phyloP scores from a whole-genome alignment of 2,329 filamentous ascomycete genomes.

The Stylonectria norvegica region DNA sequence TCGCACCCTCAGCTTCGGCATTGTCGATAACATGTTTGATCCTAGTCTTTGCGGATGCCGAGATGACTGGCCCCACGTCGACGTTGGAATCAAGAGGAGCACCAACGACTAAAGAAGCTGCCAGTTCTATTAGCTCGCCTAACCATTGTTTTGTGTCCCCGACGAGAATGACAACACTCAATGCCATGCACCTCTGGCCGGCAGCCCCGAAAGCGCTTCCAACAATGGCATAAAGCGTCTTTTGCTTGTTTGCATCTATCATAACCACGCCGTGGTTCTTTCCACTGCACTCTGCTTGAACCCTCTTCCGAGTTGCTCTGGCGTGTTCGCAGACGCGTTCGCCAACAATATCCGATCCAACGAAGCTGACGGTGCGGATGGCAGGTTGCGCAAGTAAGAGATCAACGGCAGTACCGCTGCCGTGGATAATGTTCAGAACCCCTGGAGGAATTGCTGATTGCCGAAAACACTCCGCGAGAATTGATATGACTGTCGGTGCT shows the following conservation, averaged over 20 bases:
- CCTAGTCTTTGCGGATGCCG: constrained; percentile 16
- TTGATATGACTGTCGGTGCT: constrained; percentile 59
- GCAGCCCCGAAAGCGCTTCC: constrained; percentile 66
- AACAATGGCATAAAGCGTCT: constrained; percentile 61
- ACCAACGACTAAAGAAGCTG: constrained; percentile 46
- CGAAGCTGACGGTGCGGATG: constrained; percentile 66
- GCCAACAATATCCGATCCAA: constrained; percentile 64
- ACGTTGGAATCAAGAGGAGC: constrained; percentile 16
- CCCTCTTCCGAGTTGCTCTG: constrained; percentile 65
- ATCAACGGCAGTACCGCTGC: constrained; percentile 60
- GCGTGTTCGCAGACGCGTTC: constrained; percentile 65
- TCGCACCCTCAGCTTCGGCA: constrained; percentile 21
- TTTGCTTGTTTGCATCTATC: constrained; percentile 66
- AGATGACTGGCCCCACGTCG: constrained; percentile 23
- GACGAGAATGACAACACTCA: constrained; percentile 62
- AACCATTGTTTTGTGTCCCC: constrained; percentile 65
- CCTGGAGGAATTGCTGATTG: constrained; percentile 16
- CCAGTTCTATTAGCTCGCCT: constrained; percentile 58
- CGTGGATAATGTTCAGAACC: constrained; percentile 60
- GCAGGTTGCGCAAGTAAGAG: constrained; percentile 64
- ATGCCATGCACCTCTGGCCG: constrained; percentile 66
- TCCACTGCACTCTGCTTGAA: constrained; percentile 66
- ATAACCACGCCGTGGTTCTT: constrained; percentile 68
- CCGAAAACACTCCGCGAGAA: constrained; percentile 57
- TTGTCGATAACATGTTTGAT: constrained; percentile 16